Conservation (phyloP, 2,329 filamentous ascomycete species). For the Ophiostoma australiae region DNA sequence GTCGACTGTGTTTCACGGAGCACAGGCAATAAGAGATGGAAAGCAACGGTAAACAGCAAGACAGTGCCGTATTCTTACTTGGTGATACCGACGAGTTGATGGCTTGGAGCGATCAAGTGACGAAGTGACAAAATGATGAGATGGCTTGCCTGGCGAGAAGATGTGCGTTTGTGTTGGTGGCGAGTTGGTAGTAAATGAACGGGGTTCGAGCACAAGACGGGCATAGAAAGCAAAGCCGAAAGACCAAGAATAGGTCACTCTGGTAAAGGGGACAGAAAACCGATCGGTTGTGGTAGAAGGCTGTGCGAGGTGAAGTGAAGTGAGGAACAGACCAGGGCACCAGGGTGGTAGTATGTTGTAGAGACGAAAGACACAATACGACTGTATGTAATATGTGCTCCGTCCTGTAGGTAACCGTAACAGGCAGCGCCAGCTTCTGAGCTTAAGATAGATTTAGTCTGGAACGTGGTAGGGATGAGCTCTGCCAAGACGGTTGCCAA, state of each 20-base stretch:
- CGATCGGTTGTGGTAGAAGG: background rate
- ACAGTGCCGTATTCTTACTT: background rate
- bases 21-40: background rate
- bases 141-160: background rate
- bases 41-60: background rate
- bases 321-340: background rate
- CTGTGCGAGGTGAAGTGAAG: background rate
- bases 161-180: too few species aligned
- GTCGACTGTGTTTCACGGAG: background rate
- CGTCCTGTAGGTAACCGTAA: background rate
- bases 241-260: too few species aligned
- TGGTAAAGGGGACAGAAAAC: background rate
- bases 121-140: background rate
- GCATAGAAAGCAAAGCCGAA: too few species aligned
- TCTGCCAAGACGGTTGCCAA: background rate
- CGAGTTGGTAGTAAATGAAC: background rate
- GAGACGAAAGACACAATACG: too few species aligned
- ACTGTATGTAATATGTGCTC: too few species aligned
- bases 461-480: background rate
- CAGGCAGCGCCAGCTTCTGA: background rate
- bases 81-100: background rate
- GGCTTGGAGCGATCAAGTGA: background rate
- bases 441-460: background rate
- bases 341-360: background rate
- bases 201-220: background rate